These are phyloP conservation scores for Chalciporus piperatus DNA, from an alignment of 768 basidiomycete species.

Conservation along the genomic window DNA sequence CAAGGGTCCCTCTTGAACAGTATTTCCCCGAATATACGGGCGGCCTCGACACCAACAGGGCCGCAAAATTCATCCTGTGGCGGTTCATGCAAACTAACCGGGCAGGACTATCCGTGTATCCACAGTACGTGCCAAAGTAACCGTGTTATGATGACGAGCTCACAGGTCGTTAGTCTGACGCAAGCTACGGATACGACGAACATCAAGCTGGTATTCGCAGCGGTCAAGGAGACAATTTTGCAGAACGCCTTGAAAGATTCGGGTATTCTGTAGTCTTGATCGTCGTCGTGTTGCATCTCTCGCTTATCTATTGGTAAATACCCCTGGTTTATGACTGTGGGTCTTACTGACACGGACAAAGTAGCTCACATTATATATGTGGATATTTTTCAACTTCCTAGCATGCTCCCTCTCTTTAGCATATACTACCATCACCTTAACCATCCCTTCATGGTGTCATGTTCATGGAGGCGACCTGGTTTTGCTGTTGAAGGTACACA, in stretches of 20 bases:
- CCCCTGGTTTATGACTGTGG: too few species aligned
- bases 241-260: conserved; percentile 86
- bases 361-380: conserved; percentile 31
- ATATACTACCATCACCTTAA: conserved; percentile 19
- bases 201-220: conserved; percentile 80
- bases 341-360: conserved; percentile 3
- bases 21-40: conserved; percentile 90
- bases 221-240: conserved; percentile 90
- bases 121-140: conserved; percentile 59
- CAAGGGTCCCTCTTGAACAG: conserved; percentile 66
- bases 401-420: conserved; percentile 24
- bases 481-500: too few species aligned
- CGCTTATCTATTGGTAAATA: conserved; percentile 27
- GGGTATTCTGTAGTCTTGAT: conserved; percentile 59
- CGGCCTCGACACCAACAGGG: conserved; percentile 88
- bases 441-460: too few species aligned
- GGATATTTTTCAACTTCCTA: conserved; percentile 22
- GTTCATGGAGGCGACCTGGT: too few species aligned
- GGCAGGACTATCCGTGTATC: conserved; percentile 82
- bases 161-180: conserved; percentile 51
- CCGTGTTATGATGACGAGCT: not conserved
- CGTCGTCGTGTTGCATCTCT: not conserved
- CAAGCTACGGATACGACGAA: conserved; percentile 89
- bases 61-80: conserved; percentile 93
- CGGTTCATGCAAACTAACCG: conserved; percentile 90